These are phyloP conservation scores for Urtica urens DNA, from an alignment of 306 rosid genomes.

Conservation along the genomic window DNA sequence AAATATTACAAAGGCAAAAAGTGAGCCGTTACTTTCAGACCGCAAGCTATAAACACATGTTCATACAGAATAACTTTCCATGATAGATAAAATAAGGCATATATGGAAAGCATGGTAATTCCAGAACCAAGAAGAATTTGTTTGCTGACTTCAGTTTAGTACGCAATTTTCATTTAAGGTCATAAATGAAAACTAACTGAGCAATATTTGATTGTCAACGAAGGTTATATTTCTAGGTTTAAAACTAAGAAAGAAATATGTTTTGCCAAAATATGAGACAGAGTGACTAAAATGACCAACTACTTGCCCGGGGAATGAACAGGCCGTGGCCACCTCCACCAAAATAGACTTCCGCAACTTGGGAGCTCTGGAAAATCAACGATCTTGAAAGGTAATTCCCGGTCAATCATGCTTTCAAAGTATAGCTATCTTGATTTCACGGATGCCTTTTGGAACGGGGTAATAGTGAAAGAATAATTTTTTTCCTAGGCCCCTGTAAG, in stretches of 20 bases:
- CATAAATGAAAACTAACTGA: not conserved
- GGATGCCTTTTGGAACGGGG: constrained; percentile 57
- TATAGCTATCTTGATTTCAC: constrained; percentile 15
- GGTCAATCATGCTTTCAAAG: constrained; percentile 16
- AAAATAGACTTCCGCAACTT: constrained; percentile 3
- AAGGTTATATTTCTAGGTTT: constrained; percentile 14
- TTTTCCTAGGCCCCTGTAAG: constrained; percentile 94
- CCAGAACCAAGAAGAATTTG: not conserved
- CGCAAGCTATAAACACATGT: too few species aligned
- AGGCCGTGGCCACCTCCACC: constrained; percentile 14
- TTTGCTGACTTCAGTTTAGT: not conserved
- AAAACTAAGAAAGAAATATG: too few species aligned
- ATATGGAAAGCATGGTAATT: not conserved
- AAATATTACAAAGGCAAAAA: too few species aligned
- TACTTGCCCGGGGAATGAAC: constrained; percentile 21
- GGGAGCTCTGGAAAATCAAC: constrained; percentile 10
- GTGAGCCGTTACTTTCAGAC: too few species aligned
- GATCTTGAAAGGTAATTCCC: constrained; percentile 12
- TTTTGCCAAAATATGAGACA: constrained; percentile 20
- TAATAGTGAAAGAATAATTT: constrained; percentile 61
- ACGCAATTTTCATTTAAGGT: constrained; percentile 4
- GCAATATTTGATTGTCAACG: not conserved
- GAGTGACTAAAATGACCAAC: constrained; percentile 14
- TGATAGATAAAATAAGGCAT: not conserved
- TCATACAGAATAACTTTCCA: too few species aligned